A percentile compares a stretch with the other conserved stretches of the same genome.
phyloP scores from a whole-genome alignment of 345 rosid species.

The Eucalyptus dawsonii region DNA sequence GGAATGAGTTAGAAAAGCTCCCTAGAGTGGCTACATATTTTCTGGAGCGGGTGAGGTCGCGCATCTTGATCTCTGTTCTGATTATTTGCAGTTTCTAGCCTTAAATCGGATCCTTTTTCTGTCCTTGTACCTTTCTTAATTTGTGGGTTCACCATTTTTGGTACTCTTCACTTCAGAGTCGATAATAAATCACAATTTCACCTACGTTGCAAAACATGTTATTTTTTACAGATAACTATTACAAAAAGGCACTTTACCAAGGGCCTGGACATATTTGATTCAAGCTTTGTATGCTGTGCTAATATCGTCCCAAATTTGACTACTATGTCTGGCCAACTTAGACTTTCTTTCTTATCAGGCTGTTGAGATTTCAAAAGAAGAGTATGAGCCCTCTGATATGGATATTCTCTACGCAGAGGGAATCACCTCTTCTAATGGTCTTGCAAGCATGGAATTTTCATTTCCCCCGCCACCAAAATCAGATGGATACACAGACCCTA shows the following conservation, averaged over 20 bases:
- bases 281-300: background rate
- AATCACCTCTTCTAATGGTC: constrained; percentile 52
- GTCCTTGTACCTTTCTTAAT: background rate
- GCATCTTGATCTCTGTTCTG: background rate
- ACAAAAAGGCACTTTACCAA: background rate
- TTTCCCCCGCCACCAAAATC: constrained; percentile 17
- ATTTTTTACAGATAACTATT: background rate
- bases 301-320: background rate
- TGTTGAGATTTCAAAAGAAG: constrained; percentile 57
- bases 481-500: constrained; percentile 9
- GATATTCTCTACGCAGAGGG: constrained; percentile 88
- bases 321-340: background rate
- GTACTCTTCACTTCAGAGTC: background rate
- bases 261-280: background rate
- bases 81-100: background rate
- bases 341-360: constrained; percentile 30
- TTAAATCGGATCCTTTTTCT: background rate
- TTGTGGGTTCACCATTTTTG: background rate
- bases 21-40: constrained; percentile 75
- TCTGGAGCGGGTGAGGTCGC: constrained; percentile 56
- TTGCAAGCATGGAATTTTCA: constrained; percentile 68
- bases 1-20: constrained; percentile 51
- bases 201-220: background rate
- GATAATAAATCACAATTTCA: background rate
- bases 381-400: constrained; percentile 66